phyloP scores from a whole-genome alignment of 331 rosid species.

The Pyrus hybrid region DNA sequence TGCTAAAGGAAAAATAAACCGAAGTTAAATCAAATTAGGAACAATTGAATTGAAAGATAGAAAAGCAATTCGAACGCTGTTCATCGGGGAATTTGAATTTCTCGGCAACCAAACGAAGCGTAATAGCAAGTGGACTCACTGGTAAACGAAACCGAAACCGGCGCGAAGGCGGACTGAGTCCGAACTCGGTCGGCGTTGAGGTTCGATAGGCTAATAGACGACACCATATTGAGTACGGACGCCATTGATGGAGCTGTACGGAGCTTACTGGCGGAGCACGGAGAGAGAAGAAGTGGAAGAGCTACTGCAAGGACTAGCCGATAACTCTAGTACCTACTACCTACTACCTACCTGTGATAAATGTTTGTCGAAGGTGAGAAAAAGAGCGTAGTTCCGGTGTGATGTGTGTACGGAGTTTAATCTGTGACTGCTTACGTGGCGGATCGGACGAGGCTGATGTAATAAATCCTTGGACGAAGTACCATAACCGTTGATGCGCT shows the following conservation, averaged over 20 bases:
- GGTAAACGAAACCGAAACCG: slow-evolving; percentile 44
- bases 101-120: slow-evolving; percentile 4
- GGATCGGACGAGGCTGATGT: neutral
- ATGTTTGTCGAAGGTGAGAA: slow-evolving; percentile 1
- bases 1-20: neutral
- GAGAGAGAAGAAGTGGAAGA: neutral
- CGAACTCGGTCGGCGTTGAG: slow-evolving; percentile 26
- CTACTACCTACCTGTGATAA: neutral
- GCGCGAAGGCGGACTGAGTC: slow-evolving; percentile 20
- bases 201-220: slow-evolving; percentile 32
- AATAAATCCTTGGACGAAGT: neutral
- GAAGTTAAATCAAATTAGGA: neutral
- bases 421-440: neutral
- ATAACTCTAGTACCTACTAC: slow-evolving; percentile 3
- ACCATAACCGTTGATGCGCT: neutral
- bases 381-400: neutral
- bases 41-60: neutral
- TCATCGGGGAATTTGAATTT: neutral
- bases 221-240: slow-evolving; percentile 47
- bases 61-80: neutral
- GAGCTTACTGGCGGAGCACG: slow-evolving; percentile 1
- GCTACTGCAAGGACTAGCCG: slow-evolving; percentile 8
- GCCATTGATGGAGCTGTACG: slow-evolving; percentile 48
- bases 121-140: slow-evolving; percentile 49
- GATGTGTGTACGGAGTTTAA: no score